A percentile compares a stretch with the other conserved stretches of the same genome.
phyloP scores from a whole-genome alignment of 2,329 filamentous ascomycete genomes.

The Daldinia sp. region DNA sequence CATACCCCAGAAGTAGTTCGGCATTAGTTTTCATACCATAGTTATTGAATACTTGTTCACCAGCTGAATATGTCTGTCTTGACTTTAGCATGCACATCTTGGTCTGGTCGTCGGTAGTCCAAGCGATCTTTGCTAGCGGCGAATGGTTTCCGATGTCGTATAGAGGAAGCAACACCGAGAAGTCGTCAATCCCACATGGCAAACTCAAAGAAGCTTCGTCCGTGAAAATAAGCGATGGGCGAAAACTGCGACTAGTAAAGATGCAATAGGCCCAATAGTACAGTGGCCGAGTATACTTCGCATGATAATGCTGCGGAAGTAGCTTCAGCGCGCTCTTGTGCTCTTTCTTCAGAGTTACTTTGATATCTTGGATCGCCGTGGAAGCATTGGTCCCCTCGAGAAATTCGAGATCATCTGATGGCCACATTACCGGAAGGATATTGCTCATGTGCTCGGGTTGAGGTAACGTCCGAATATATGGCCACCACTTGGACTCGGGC shows the following conservation, averaged over 20 bases:
- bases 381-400: constrained; percentile 51
- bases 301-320: constrained; percentile 47
- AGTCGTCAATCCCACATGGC: constrained; percentile 61
- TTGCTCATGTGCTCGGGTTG: constrained; percentile 60
- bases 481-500: constrained; percentile 68
- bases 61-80: constrained; percentile 54
- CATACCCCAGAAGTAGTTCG: constrained; percentile 71
- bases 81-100: constrained; percentile 55
- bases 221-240: constrained; percentile 65
- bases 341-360: constrained; percentile 55
- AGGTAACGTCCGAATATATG: constrained; percentile 72
- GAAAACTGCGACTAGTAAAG: constrained; percentile 71
- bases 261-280: constrained; percentile 72
- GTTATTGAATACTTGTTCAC: constrained; percentile 64
- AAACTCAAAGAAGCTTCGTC: constrained; percentile 44
- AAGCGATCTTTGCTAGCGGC: constrained; percentile 62
- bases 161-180: constrained; percentile 74
- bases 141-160: constrained; percentile 78
- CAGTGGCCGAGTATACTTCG: constrained; percentile 56
- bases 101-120: constrained; percentile 59
- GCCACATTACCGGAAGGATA: constrained; percentile 72
- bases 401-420: constrained; percentile 64
- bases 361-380: constrained; percentile 52
- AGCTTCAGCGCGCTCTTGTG: constrained; percentile 53
- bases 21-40: constrained; percentile 79